Conservation (phyloP, 805 yeast species). For the Kluyveromyces aestuarii region DNA sequence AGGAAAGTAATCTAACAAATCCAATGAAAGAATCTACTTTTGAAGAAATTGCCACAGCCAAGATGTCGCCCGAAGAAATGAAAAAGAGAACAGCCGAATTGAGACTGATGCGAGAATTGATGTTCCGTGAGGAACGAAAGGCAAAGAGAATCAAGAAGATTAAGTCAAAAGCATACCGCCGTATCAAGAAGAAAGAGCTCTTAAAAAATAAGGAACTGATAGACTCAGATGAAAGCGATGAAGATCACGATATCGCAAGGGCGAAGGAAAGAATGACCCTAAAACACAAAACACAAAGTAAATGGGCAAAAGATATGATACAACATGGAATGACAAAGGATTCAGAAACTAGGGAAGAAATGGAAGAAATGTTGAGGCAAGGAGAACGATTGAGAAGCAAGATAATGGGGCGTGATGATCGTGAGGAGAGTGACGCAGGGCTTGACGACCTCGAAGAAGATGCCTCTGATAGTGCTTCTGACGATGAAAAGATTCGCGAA, state of each 20-base stretch:
- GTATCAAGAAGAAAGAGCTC: conserved; percentile 78
- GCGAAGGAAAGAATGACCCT: conserved; percentile 90
- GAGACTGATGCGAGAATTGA: conserved; percentile 86
- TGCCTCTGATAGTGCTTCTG: conserved; percentile 35
- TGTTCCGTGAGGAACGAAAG: conserved; percentile 90
- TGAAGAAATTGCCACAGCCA: conserved; percentile 78
- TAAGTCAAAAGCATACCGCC: conserved; percentile 82
- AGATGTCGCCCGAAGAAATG: conserved; percentile 72
- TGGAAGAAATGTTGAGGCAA: conserved; percentile 89
- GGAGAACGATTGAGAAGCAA: conserved; percentile 70
- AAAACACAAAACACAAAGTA: conserved; percentile 78
- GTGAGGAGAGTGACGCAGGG: conserved; percentile 33
- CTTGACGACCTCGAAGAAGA: conserved; percentile 45
- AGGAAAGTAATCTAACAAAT: conserved; percentile 58
- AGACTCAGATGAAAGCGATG: conserved; percentile 37
- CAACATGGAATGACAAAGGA: conserved; percentile 88
- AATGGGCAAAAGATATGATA: conserved; percentile 88
- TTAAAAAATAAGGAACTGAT: conserved; percentile 60
- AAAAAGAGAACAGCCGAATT: conserved; percentile 69
- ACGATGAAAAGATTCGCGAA: conserved; percentile 25
- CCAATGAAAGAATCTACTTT: conserved; percentile 74
- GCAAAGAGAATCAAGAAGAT: conserved; percentile 90
- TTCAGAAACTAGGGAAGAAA: conserved; percentile 70
- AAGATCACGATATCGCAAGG: conserved; percentile 63
- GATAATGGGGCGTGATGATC: conserved; percentile 58